Conservation (phyloP, 768 basidiomycete species). For the Tylopilus intermedius region DNA sequence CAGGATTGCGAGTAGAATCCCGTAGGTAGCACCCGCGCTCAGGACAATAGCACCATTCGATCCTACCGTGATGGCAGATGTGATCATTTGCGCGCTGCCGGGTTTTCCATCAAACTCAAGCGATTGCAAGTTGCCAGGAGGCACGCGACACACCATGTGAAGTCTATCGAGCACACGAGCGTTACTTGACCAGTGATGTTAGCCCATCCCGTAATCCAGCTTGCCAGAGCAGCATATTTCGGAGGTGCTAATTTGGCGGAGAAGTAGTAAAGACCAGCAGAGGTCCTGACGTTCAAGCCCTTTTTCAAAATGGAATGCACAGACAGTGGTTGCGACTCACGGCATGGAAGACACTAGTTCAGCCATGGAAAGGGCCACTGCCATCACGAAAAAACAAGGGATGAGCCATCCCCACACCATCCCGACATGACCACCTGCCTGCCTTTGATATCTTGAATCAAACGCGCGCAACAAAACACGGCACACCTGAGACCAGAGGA, state of each 20-base stretch:
- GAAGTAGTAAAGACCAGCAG: constrained; percentile 76
- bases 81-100: constrained; percentile 67
- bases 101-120: neutral
- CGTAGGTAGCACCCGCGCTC: constrained; percentile 60
- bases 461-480: neutral
- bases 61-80: constrained; percentile 60
- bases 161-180: constrained; percentile 72
- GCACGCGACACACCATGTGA: constrained; percentile 45
- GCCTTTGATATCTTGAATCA: neutral
- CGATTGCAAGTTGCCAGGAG: neutral
- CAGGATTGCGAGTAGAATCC: constrained; percentile 60
- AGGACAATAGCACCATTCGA: constrained; percentile 50
- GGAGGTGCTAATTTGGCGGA: constrained; percentile 68
- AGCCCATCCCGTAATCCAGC: constrained; percentile 60
- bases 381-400: constrained; percentile 62
- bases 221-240: constrained; percentile 55
- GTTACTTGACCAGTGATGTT: constrained; percentile 69
- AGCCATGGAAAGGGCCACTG: constrained; percentile 67
- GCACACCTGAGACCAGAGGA: constrained; percentile 54
- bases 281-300: constrained; percentile 44
- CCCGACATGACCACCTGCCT: constrained; percentile 65
- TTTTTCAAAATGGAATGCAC: neutral
- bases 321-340: constrained; percentile 36
- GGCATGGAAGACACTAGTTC: constrained; percentile 73
- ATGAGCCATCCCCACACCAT: constrained; percentile 78